Evolutionary conservation across 2,329 filamentous ascomycete genomes (phyloP), one percentile per base, ranked within the genome.

Genomic region (Epichloe sylvatica): DNA sequence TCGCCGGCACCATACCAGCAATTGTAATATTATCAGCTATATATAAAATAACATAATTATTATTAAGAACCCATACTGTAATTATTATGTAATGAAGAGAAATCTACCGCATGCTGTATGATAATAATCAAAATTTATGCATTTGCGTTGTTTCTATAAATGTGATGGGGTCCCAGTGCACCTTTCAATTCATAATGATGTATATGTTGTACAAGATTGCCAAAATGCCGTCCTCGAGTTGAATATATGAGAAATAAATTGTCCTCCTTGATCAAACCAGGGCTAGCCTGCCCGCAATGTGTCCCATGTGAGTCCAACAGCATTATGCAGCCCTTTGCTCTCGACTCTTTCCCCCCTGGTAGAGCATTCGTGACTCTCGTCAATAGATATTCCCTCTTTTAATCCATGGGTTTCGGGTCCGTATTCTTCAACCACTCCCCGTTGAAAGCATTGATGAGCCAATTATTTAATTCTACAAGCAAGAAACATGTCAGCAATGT

Each of bases 381-480:
- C 9, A 30, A 11, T 30, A 13, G 5, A 5, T 6, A 15, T 37
- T 12, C 23, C 30, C 37, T 30, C 41, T 30, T 49, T 42, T 58
- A 59, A 30, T 59, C 56, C 33, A 65, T 66, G 2, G 77, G 77
- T 56, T 73, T 73, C 2, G 77, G 70, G 47, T 75, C 54, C 11
- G 64, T 59, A 13, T 79, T 62, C 64, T 77, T 79, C 52, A 91
- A 71, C 88, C 91, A 97, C 65, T 96, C 89, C 47, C 92, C 92
- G 58, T 97, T 97, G 65, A 98, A 98, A 2, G 92, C 92, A 63
- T 96, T 97, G 62, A 96, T 78, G 49, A 98, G 80, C 91, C 91
- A 98, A 63, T 86, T 90, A 51, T 75, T 81, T 34, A 95, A 66
- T 68, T 88, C 85, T 89, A 11, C 30, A 30, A 30, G 30, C 30